Percentiles rank a stretch among this genome's conserved stretches.
These are phyloP conservation scores for Tulasnella sp. DNA, from an alignment of 768 basidiomycete species.

Conservation along the genomic window DNA sequence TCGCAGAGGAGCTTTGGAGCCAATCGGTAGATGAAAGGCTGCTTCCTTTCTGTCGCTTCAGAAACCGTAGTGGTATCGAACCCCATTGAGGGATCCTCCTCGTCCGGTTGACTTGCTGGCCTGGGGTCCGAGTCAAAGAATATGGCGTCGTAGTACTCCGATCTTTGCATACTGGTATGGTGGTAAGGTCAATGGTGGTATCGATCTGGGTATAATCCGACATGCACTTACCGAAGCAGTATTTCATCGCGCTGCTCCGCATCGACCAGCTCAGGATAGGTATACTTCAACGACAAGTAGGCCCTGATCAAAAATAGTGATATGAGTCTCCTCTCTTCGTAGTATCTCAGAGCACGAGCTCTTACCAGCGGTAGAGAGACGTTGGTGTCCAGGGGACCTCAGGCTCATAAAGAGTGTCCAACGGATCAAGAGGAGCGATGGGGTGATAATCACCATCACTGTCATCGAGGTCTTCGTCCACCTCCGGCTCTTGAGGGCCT, in stretches of 20 bases:
- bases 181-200: background rate
- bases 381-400: background rate
- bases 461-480: too few relatives aligned
- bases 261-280: background rate
- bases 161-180: background rate
- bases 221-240: background rate
- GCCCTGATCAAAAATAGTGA: background rate
- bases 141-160: background rate
- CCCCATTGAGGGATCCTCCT: background rate
- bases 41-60: background rate
- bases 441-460: too few relatives aligned
- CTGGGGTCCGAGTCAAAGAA: background rate
- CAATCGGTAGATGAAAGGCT: background rate
- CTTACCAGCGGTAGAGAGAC: background rate
- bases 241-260: background rate
- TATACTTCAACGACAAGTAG: background rate
- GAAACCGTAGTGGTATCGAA: background rate
- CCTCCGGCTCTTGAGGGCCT: too few relatives aligned
- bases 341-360: background rate
- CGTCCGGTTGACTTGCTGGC: background rate
- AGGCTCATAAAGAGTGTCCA: background rate
- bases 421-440: too few relatives aligned
- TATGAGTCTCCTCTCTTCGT: background rate
- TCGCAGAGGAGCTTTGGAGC: background rate
- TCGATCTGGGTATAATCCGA: background rate